Evolutionary conservation across 306 rosid species (phyloP), one percentile per base, ranked within the genome.

Genomic region (Trichosanthes truncata): DNA sequence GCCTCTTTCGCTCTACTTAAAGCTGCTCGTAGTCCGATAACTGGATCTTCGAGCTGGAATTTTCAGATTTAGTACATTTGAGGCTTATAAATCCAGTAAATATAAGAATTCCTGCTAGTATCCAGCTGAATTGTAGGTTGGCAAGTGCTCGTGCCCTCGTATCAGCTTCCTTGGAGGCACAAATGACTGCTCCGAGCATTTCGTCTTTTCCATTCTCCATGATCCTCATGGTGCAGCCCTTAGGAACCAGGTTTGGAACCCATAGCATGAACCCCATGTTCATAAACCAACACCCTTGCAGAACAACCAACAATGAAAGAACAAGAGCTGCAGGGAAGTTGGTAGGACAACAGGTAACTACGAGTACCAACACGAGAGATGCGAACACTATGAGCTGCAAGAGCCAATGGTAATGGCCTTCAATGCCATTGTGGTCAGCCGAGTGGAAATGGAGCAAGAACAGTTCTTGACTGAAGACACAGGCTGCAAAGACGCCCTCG

Each of bases 221-320:
- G 45, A 81, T 43, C 74, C 76, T 84, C 76, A 83, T 78, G 35
- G 52, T 49, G 65, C 98, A 91, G 3, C 98, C 98, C 83, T 88
- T 79, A 40, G 98, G 92, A 78, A 88, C 85, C 78, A 91, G 85
- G 66, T 80, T 68, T 55, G 93, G 92, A 89, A 83, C 9, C 97
- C 95, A 92, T 18, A 94, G 82, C 91, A 84, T 81, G 36, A 92
- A 86, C 48, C 95, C 97, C 97, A 94, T 94, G 89, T 88, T 87
- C 76, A 94, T 80, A 74, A 92, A 92, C 98, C 97, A 94, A 76
- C 94, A 92, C 65, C 98, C 98, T 84, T 94, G 97, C 78, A 94
- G 81, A 46, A 89, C 85, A 65, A 94, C 84, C 38, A 95, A 89
- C 63, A 91, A 67, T 0, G 98, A 89, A 77, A 94, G 97, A 65